A percentile compares a stretch with the other conserved stretches of the same genome.
Conservation (phyloP, 1,139 yeast genomes). For the Pneumocystis oryctolagi region DNA sequence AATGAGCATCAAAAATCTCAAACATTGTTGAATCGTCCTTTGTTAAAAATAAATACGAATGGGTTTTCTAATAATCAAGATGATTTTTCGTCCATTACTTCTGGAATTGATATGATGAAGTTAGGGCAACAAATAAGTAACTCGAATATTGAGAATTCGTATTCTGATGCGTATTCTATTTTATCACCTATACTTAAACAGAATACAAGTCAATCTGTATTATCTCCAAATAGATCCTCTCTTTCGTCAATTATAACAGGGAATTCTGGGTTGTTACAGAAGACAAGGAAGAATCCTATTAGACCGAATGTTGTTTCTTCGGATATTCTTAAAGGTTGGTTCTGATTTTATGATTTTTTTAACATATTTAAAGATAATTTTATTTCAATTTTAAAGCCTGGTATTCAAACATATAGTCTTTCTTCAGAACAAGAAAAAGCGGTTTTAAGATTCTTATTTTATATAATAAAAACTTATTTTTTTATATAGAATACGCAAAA, state of each 20-base stretch:
- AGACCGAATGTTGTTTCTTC: background rate
- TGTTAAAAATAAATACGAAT: background rate
- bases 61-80: constrained; percentile 1
- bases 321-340: background rate
- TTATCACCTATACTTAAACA: background rate
- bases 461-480: background rate
- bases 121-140: background rate
- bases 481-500: background rate
- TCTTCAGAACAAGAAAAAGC: background rate
- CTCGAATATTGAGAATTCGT: background rate
- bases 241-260: background rate
- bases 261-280: background rate
- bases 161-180: background rate
- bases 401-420: background rate
- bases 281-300: background rate
- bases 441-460: background rate
- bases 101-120: background rate
- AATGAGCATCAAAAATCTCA: background rate
- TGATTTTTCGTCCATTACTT: background rate
- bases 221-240: background rate
- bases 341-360: background rate
- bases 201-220: background rate
- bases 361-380: background rate
- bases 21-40: background rate
- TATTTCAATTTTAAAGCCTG: background rate